A percentile compares a stretch with the other conserved stretches of the same genome.
Evolutionary conservation across 768 basidiomycete species (phyloP).

Genomic region (Nidularia pulvinata): DNA sequence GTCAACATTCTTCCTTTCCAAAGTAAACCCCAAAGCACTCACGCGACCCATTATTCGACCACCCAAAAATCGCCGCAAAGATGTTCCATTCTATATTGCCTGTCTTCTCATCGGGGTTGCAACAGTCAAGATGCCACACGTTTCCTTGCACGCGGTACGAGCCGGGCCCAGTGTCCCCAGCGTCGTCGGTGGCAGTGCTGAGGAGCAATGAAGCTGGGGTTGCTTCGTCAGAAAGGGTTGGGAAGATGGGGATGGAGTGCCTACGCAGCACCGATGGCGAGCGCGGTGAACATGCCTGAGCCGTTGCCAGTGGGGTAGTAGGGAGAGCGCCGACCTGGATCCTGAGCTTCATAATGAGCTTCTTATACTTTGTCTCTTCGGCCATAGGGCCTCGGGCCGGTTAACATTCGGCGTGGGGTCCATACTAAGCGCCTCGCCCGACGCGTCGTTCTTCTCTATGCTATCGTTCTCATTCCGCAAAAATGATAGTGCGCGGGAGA

Average conservation of each 20-base stretch:
- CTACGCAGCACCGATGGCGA: slow-evolving; percentile 82
- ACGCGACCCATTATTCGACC: slow-evolving; percentile 84
- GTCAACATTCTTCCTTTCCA: neutral
- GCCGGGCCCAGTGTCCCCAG: slow-evolving; percentile 75
- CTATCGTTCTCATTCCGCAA: slow-evolving; percentile 5
- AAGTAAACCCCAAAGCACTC: slow-evolving; percentile 12
- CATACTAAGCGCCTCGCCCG: slow-evolving; percentile 9
- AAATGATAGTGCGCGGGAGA: slow-evolving; percentile 7
- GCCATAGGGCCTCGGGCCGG: slow-evolving; percentile 8
- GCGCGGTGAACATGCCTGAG: slow-evolving; percentile 72
- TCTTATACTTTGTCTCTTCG: slow-evolving; percentile 24
- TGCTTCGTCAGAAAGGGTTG: neutral
- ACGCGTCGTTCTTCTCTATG: slow-evolving; percentile 22
- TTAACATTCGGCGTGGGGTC: too few relatives aligned
- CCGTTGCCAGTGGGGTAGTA: slow-evolving; percentile 49
- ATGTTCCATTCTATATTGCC: slow-evolving; percentile 70
- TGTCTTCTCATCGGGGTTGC: slow-evolving; percentile 63
- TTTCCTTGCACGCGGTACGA: slow-evolving; percentile 77
- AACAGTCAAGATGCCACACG: slow-evolving; percentile 89
- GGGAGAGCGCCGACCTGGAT: slow-evolving; percentile 44
- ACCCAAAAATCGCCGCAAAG: slow-evolving; percentile 85
- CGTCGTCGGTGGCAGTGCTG: slow-evolving; percentile 72
- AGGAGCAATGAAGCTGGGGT: slow-evolving; percentile 75
- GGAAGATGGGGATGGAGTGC: slow-evolving; percentile 6
- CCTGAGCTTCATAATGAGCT: slow-evolving; percentile 66